phyloP scores from a whole-genome alignment of 2,329 filamentous ascomycete genomes.

The Claviceps sp. region DNA sequence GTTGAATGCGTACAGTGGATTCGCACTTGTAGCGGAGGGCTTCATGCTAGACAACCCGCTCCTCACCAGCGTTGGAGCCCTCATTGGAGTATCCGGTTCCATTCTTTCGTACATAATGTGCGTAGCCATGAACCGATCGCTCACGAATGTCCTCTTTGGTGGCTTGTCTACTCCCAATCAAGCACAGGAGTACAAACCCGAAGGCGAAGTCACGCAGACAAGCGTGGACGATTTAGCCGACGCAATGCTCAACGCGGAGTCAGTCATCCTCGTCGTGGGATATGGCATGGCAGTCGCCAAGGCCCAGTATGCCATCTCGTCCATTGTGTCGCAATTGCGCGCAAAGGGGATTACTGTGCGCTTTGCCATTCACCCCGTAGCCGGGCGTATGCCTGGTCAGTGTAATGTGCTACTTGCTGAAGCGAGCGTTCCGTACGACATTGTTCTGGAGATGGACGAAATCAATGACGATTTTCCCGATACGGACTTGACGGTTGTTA shows the following conservation, averaged over 20 bases:
- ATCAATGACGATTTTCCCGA: conserved; percentile 86
- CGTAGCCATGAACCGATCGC: conserved; percentile 78
- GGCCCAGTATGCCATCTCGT: conserved; percentile 79
- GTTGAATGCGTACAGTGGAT: conserved; percentile 81
- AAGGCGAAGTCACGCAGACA: conserved; percentile 67
- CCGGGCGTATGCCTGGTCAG: conserved; percentile 84
- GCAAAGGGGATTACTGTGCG: conserved; percentile 66
- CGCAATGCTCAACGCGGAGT: conserved; percentile 60
- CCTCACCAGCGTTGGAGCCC: conserved; percentile 69
- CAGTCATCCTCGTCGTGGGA: conserved; percentile 78
- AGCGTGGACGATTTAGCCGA: conserved; percentile 72
- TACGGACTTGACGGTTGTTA: conserved; percentile 77
- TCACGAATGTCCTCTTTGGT: conserved; percentile 83
- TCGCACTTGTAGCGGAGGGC: conserved; percentile 78
- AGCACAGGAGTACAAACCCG: conserved; percentile 54
- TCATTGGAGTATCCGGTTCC: conserved; percentile 80
- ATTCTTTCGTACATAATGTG: conserved; percentile 83
- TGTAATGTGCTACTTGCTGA: conserved; percentile 86
- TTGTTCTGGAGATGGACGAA: conserved; percentile 90
- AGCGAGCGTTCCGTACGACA: conserved; percentile 79
- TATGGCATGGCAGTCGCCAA: conserved; percentile 94
- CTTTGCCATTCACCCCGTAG: conserved; percentile 83
- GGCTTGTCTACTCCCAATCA: conserved; percentile 47
- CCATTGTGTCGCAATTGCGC: conserved; percentile 65
- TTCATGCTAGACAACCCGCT: conserved; percentile 85